Base-by-base conservation (phyloP, 1,139 yeast genomes). In the Geotrichum bryndzae region DNA sequence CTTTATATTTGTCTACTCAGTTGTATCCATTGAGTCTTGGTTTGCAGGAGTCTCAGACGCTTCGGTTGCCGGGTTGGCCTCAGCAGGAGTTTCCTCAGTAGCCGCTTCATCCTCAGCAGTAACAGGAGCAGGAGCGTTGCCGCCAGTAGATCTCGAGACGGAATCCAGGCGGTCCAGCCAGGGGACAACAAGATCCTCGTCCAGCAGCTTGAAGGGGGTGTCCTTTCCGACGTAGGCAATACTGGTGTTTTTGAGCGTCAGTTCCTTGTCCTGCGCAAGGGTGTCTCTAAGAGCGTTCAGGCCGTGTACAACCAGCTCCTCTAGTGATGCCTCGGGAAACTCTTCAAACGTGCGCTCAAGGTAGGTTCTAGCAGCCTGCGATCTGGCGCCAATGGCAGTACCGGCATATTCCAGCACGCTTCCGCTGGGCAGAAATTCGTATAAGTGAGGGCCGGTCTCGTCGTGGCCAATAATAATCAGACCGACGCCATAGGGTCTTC, bases 401-500 rank as follows among this genome's bases (percentile, higher is more conserved):
- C 97, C 99, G 68, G 81, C 84, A 73, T 92, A 89, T 74, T 94
- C 98, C 72, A 91, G 80, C 29, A 88, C 96, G 38, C 95, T 87
- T 3, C 99, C 99, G 11, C 96, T 87, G 25, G 99, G 99, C 73
- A 90, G 92, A 77, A 94, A 95, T 78, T 95, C 99, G 74, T 85
- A 87, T 68, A 94, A 79, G 76, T 94, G 99, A 15, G 98, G 89
- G 11, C 99, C 99, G 50, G 91, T 83, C 72, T 89, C 96, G 74
- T 94, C 99, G 72, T 84, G 84, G 25, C 99, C 99, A n/a, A 90
- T 86, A 60, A 94, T 84, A 65, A 94, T 79, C 67, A 94, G 80
- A 3, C 99, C 99, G 25, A 94, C 99, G 66, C 99, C 99, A 73
- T 94, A 94, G 15, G 99, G 99, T 74, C 99, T 86, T 18, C 95